These are phyloP conservation scores for Hyparrhenia diplandra DNA, from an alignment of 176 grass and related monocot genomes.

Conservation along the genomic window DNA sequence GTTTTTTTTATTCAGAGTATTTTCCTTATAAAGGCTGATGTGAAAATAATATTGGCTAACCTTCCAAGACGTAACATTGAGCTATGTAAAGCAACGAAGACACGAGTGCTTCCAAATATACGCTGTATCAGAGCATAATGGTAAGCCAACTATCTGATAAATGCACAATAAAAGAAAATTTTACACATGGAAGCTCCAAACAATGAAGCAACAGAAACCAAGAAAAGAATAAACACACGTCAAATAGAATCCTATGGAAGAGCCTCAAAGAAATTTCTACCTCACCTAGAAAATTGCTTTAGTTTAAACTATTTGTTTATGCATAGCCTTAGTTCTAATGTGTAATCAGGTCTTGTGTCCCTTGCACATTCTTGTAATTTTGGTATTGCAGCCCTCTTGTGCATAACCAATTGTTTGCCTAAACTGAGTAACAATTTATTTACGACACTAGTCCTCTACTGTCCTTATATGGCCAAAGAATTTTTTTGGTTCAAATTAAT, in stretches of 20 bases:
- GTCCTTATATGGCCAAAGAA: background rate
- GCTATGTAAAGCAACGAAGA: slow-evolving; percentile 84
- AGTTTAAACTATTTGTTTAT: background rate
- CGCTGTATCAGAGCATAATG: slow-evolving; percentile 54
- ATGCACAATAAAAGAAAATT: slow-evolving; percentile 4
- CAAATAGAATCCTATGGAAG: background rate
- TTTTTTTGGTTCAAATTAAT: slow-evolving; percentile 2
- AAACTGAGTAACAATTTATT: background rate
- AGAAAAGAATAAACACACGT: background rate
- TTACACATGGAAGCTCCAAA: background rate
- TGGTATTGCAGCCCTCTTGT: background rate
- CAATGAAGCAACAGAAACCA: background rate
- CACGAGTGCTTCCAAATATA: slow-evolving; percentile 78
- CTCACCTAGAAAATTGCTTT: background rate
- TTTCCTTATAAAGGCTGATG: background rate
- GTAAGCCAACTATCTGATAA: background rate
- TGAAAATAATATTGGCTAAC: slow-evolving; percentile 40
- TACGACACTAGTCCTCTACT: background rate
- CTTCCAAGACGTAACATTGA: slow-evolving; percentile 74
- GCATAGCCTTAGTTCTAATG: background rate
- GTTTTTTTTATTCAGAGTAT: background rate
- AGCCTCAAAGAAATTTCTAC: background rate
- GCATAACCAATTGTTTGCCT: background rate
- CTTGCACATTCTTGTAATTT: background rate
- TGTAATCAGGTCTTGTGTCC: background rate